Evolutionary conservation across 441 rosid species (phyloP).

Genomic region (Corymbia citriodora): DNA sequence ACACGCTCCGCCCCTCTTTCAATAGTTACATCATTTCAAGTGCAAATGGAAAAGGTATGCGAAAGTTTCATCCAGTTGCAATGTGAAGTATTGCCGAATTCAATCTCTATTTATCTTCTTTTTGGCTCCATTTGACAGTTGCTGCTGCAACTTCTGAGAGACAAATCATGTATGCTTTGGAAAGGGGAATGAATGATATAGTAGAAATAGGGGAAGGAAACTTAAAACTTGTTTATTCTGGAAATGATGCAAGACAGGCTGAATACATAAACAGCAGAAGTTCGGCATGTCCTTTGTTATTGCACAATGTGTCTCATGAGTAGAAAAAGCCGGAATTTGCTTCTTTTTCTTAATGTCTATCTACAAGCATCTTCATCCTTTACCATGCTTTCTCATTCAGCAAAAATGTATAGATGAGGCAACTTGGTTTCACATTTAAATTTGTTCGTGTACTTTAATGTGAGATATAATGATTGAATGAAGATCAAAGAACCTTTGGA

Average conservation of each 20-base stretch:
- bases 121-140: neutral
- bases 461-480: neutral
- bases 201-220: slow-evolving; percentile 68
- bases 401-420: neutral
- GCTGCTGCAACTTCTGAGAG: slow-evolving; percentile 44
- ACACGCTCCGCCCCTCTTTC: slow-evolving; percentile 79
- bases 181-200: slow-evolving; percentile 29
- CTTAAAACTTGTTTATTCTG: slow-evolving; percentile 58
- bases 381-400: neutral
- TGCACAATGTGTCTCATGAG: neutral
- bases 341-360: neutral
- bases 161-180: slow-evolving; percentile 37
- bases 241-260: slow-evolving; percentile 32
- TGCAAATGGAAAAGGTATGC: slow-evolving; percentile 55
- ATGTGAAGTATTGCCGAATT: neutral
- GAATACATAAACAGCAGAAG: slow-evolving; percentile 59
- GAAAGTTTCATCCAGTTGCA: neutral
- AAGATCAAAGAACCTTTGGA: slow-evolving; percentile 32
- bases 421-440: neutral
- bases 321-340: neutral
- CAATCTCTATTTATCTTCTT: neutral
- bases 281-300: slow-evolving; percentile 32
- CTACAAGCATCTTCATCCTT: neutral
- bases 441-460: neutral
- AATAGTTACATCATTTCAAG: slow-evolving; percentile 68